Percentiles rank a stretch among this genome's conserved stretches.
Conservation (phyloP, 192 early-diverging fungal genomes). For the Chytriomyces sp. region DNA sequence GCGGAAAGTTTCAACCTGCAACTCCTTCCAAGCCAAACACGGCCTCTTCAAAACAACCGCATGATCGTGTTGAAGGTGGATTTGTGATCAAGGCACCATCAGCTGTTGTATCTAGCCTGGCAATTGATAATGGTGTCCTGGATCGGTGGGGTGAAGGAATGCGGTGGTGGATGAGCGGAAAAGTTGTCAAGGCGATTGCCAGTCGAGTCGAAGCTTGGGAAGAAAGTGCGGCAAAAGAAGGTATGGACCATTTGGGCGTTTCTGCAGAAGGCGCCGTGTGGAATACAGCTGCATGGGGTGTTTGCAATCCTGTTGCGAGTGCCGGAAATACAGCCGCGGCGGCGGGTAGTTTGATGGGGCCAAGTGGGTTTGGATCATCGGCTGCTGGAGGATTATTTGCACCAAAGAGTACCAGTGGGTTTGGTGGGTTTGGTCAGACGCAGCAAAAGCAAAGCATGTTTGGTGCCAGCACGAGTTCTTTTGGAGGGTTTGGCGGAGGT, state of each 20-base stretch:
- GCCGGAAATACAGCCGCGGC: background rate
- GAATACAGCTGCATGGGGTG: background rate
- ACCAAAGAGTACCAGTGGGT: background rate
- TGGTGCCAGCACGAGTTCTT: background rate
- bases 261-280: background rate
- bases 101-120: background rate
- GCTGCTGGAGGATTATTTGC: background rate
- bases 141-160: conserved; percentile 14
- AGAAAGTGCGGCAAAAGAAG: background rate
- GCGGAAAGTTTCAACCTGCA: conserved; percentile 15
- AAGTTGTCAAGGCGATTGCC: conserved; percentile 11
- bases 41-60: background rate
- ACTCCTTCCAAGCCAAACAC: background rate
- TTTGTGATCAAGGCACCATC: conserved; percentile 23
- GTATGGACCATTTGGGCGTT: background rate
- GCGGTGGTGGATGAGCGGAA: conserved; percentile 9
- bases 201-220: background rate
- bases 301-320: background rate
- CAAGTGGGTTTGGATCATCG: too few species aligned
- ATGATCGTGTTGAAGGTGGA: conserved; percentile 29
- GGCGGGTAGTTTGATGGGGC: background rate
- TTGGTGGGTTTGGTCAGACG: background rate
- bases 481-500: background rate
- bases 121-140: background rate
- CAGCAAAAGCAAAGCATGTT: background rate